A percentile compares a stretch with the other conserved stretches of the same genome.
phyloP scores from a whole-genome alignment of 345 rosid genomes.

The Xanthoceras sorbifolium region DNA sequence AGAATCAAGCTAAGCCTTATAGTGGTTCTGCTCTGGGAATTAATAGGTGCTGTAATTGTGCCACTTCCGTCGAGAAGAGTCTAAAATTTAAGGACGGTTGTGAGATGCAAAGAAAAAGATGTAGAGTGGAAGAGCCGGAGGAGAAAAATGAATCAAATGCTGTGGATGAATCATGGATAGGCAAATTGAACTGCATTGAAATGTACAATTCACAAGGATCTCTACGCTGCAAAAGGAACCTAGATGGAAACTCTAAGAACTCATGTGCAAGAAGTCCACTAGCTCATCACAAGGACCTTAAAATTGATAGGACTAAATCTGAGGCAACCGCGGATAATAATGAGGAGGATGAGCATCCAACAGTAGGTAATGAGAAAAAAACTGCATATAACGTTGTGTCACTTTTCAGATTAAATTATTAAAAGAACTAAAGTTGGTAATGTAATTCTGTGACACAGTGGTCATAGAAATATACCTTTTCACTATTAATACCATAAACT shows the following conservation, averaged over 20 bases:
- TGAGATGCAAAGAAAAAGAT: neutral
- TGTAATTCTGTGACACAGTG: constrained; percentile 4
- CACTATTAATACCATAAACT: neutral
- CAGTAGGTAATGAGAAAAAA: neutral
- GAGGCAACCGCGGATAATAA: neutral
- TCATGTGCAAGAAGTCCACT: neutral
- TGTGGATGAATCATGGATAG: neutral
- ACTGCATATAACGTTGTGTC: no score
- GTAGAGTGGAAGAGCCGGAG: constrained; percentile 13
- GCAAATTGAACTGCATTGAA: neutral
- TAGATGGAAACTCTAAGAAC: neutral
- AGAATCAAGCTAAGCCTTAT: neutral
- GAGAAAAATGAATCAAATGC: neutral
- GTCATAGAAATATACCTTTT: neutral
- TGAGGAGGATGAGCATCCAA: neutral
- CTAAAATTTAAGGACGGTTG: neutral
- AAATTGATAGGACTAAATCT: neutral
- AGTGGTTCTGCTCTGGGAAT: neutral
- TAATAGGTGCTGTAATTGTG: neutral
- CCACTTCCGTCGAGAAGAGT: neutral
- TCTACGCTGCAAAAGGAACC: neutral
- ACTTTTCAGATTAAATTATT: no score
- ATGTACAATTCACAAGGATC: neutral
- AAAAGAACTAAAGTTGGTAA: constrained; percentile 22
- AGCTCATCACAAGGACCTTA: neutral